Evolutionary conservation across 164 flowering plant species (phyloP), one percentile per base, ranked within the genome.

Genomic region (Echeveria elegans): DNA sequence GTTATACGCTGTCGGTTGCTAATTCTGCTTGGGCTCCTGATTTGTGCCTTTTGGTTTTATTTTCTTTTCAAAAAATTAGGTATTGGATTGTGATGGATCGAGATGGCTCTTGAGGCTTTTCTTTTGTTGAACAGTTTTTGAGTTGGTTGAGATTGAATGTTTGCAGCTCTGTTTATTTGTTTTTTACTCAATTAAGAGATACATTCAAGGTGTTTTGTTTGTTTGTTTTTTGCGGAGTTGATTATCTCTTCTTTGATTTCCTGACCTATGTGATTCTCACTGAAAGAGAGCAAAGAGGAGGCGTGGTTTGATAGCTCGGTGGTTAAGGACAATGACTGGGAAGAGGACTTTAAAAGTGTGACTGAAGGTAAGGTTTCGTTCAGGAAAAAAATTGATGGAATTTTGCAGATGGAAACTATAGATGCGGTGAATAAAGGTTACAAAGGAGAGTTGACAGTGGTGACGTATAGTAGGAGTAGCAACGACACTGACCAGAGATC

Each of bases 331-430:
- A 86, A 97, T 43, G 99, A 95, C 41, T 76, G 87, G 67, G 99
- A 95, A n/a, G 99, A 95, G 12, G 99, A 92, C 73, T 90, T 76
- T 64, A 74, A 76, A 66, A 88, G 99, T 74, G 84, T 88, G 47
- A 86, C 73, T 15, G 97, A 87, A 69, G 99, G 99, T 95, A 83
- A 58, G 71, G 36, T 67, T 66, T 70, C 2, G 6, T 18, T 21
- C n/a, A 61, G 30, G 47, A 6, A 36, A 36, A 6, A 3, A 4
- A 26, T 63, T n/a, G n/a, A 18, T 62, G 26, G 31, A 63, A 12
- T 21, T 32, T 34, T 34, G 15, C 16, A 36, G 16, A 34, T 19
- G 41, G n/a, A 89, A 67, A 82, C 84, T 56, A 50, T 90, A 61
- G 70, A 76, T 64, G 67, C 80, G 73, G 80, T 70, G 74, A 92